Conservation (phyloP, 345 rosid genomes). For the Angophora floribunda region DNA sequence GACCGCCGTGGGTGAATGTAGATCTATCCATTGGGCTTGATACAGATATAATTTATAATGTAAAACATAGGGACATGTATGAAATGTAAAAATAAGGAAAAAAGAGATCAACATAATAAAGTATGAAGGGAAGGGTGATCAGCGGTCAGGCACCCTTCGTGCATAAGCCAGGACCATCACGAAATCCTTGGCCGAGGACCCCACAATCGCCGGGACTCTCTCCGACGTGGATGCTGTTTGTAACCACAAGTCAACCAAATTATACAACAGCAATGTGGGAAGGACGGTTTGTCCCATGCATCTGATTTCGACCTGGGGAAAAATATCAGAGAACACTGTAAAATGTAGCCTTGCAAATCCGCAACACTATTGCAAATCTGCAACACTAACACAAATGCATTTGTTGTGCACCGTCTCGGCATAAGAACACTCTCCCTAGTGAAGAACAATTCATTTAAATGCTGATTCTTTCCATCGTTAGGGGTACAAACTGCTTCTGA, state of each 20-base stretch:
- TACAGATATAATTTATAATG: neutral
- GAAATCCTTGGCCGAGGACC: constrained; percentile 78
- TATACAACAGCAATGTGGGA: constrained; percentile 44
- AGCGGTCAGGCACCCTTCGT: constrained; percentile 19
- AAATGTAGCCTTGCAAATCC: neutral
- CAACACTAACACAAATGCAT: neutral
- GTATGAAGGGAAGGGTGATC: neutral
- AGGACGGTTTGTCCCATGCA: constrained; percentile 69
- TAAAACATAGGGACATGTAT: neutral
- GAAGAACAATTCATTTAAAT: neutral
- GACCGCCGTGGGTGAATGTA: neutral
- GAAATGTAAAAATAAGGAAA: neutral
- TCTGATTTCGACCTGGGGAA: constrained; percentile 59
- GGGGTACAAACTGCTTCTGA: neutral
- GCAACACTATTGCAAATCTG: neutral
- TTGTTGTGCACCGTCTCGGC: neutral
- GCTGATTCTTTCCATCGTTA: neutral
- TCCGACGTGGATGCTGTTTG: constrained; percentile 38
- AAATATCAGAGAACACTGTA: neutral
- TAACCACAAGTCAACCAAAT: constrained; percentile 65
- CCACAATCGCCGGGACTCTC: constrained; percentile 35
- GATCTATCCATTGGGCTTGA: neutral
- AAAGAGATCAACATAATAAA: neutral
- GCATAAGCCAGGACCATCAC: constrained; percentile 70
- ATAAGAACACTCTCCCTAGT: neutral